A percentile compares a stretch with the other conserved stretches of the same genome.
Evolutionary conservation across 345 rosid species (phyloP).

Genomic region (Aquilaria malaccensis): DNA sequence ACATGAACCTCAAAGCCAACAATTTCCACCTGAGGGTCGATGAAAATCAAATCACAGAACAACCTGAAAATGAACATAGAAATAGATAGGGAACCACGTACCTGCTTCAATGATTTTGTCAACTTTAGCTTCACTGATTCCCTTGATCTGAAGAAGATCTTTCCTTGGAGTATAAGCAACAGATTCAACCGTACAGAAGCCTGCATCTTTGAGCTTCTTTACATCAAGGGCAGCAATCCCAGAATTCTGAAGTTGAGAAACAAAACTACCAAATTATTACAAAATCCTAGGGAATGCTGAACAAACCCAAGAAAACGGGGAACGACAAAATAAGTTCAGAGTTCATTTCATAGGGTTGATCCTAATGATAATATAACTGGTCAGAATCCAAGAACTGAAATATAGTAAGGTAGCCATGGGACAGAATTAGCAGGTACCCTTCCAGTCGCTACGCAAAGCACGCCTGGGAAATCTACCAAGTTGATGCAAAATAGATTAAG

Average conservation of each 20-base stretch:
- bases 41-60: neutral
- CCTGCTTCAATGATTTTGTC: conserved; percentile 98
- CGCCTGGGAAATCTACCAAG: no score
- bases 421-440: no score
- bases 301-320: no score
- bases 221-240: conserved; percentile 85
- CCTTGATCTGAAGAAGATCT: conserved; percentile 95
- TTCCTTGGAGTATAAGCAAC: conserved; percentile 87
- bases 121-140: conserved; percentile 94
- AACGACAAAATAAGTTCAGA: no score
- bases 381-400: no score
- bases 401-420: no score
- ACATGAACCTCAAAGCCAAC: conserved; percentile 5
- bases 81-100: conserved; percentile 11
- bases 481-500: neutral
- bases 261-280: conserved; percentile 9
- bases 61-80: neutral
- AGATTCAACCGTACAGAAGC: conserved; percentile 90
- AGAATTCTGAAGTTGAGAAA: conserved; percentile 43
- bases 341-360: no score
- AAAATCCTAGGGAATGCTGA: no score
- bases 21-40: neutral
- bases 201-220: conserved; percentile 93
- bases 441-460: no score
- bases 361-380: no score